Base-by-base conservation (phyloP, 768 basidiomycete species). In the Lactarius sanguifluus region DNA sequence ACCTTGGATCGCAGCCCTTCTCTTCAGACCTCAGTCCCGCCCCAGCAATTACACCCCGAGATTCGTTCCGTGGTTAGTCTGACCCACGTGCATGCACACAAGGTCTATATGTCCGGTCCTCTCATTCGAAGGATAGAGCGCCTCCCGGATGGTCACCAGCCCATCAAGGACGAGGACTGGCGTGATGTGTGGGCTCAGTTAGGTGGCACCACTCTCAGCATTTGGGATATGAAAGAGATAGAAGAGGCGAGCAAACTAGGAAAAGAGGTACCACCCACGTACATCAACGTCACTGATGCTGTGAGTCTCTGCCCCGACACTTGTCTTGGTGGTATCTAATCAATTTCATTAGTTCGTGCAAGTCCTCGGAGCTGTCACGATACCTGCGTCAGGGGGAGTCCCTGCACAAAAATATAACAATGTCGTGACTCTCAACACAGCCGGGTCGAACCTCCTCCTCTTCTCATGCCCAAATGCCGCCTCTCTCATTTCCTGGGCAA, bases 161-260 rank as follows among this genome's bases (percentile, higher is more conserved):
- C 88, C 3, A 72, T 77, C 66, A 89, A 88, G 72, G 89, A 92
- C 72, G 90, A 91, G 3, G 86, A 86, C 1, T 94, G 93, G 91
- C 81, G 82, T 13, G 86, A 94, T 20, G 89, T 95, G 18, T 96
- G 92, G 91, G 94, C 89, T 1, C 94, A 96, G 77, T 80, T 96
- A 40, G 89, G 91, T 59, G 94, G 94, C 5, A 94, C 92, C 6
- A 94, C 91, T 25, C 82, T 96, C 71, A 93, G 91, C 71, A 82
- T 94, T 52, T 96, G 94, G 94, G 92, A 94, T 74, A 94, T 95
- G 90, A 86, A 84, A 72, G 85, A 89, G 71, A 87, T 96, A 64
- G 88, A 94, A 69, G 90, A 89, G 73, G 94, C 94, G 2, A 92
- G 86, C 70, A 86, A 84, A 71, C 81, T 86, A 71, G 91, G 91